These are phyloP conservation scores for Xylaria telfairii DNA, from an alignment of 495 filamentous ascomycete species.

Conservation along the genomic window DNA sequence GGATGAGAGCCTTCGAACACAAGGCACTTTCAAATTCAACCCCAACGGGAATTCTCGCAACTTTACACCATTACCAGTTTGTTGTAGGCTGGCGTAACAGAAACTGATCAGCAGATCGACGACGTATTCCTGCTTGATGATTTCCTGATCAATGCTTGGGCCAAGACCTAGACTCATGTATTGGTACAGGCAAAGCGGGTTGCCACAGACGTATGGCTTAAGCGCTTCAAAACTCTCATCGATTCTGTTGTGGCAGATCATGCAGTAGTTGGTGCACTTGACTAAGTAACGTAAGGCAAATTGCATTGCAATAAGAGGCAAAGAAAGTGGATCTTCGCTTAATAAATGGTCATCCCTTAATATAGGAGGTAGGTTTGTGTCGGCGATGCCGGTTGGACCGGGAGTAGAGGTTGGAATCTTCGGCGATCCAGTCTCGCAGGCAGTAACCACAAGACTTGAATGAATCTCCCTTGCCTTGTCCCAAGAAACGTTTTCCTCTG, in stretches of 20 bases:
- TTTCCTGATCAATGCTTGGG: conserved; percentile 83
- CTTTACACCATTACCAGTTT: conserved; percentile 6
- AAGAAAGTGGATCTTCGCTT: conserved; percentile 44
- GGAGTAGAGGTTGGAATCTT: conserved; percentile 2
- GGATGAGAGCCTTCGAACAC: conserved; percentile 12
- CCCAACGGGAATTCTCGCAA: conserved; percentile 72
- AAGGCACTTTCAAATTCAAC: conserved; percentile 71
- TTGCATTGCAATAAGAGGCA: conserved; percentile 80
- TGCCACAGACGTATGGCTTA: conserved; percentile 88
- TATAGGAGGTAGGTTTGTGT: conserved; percentile 24
- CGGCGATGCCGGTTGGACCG: not conserved
- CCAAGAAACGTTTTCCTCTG: conserved; percentile 63
- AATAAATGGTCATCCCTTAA: conserved; percentile 31
- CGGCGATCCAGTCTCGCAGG: conserved; percentile 18
- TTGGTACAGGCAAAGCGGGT: conserved; percentile 83
- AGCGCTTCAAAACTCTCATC: conserved; percentile 79
- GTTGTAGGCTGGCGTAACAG: conserved; percentile 65
- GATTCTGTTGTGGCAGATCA: conserved; percentile 80
- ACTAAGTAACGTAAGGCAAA: conserved; percentile 81
- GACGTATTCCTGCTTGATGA: conserved; percentile 78
- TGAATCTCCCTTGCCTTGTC: conserved; percentile 68
- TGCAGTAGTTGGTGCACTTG: conserved; percentile 85
- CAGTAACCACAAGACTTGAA: not conserved
- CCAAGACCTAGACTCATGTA: conserved; percentile 91
- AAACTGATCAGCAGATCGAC: conserved; percentile 88